Evolutionary conservation across 1,284 basidiomycete species (phyloP), one percentile per base, ranked within the genome.

Genomic region (Fomes fomentarius): DNA sequence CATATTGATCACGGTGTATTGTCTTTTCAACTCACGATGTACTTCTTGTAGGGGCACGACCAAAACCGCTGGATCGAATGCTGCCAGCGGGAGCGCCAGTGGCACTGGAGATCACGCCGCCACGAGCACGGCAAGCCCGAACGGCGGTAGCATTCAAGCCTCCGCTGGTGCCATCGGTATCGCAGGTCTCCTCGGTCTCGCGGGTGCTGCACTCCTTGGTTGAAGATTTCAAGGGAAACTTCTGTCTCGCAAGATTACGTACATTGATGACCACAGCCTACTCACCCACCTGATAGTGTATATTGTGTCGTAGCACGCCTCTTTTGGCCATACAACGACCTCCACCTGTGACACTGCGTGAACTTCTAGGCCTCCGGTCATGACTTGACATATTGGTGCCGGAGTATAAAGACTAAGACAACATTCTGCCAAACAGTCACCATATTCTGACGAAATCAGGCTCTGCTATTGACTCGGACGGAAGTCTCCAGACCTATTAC

Each of bases 111-210:
- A 39, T 41, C 37, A 52, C 10, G 41, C 46, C 1, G 46, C 52
- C 1, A 46, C 58, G 1, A 47, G 30, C 8, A 49, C 48, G 1
- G 12, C 54, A 5, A 58, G 49, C 46, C 54, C 49, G 38, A 61
- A 61, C 26, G 60, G 52, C 7, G 60, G 54, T 4, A 54, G 49
- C 50, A 28, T 45, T 10, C 52, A 50, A 31, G 48, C 46, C 1
- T 56, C 51, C 14, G 50, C 47, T 15, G 54, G 56, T 3, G 54
- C 56, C 21, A 52, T 61, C 25, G 60, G 60, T 17, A 28, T 61
- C 19, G 57, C 56, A 3, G 57, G 60, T 3, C 30, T 61, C 5
- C 52, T 61, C 9, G 57, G 60, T 10, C 37, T 58, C 3, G 44
- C 53, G 2, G 56, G 60, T 15, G 56, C 57, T 38, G 57, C 60